These are phyloP conservation scores for Wickerhamiella occidentalis DNA, from an alignment of 805 yeast genomes.

Conservation along the genomic window DNA sequence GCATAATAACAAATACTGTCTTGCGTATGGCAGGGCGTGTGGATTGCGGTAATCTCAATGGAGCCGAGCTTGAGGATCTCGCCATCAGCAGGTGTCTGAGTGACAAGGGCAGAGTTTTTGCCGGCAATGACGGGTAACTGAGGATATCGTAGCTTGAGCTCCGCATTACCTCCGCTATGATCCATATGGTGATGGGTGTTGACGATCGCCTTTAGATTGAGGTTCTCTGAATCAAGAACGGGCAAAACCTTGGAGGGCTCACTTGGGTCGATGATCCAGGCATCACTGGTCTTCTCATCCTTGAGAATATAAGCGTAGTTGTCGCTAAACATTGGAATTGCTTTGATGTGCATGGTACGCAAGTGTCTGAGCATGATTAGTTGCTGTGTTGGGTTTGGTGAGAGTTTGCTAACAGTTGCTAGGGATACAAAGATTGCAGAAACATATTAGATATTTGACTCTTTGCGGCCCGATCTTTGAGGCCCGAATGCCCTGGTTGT, in stretches of 20 bases:
- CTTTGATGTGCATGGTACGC: conserved; percentile 60
- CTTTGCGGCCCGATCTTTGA: too few relatives aligned
- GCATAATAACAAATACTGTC: conserved; percentile 86
- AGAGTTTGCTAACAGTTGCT: too few relatives aligned
- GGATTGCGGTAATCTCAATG: conserved; percentile 62
- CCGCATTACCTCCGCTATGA: conserved; percentile 77
- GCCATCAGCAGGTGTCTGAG: conserved; percentile 54
- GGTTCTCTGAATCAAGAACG: conserved; percentile 29
- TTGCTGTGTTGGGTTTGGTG: not conserved
- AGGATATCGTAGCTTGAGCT: conserved; percentile 29
- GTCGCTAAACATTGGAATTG: conserved; percentile 89
- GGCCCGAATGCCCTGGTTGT: too few relatives aligned
- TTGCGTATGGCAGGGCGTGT: conserved; percentile 97
- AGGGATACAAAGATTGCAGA: too few relatives aligned
- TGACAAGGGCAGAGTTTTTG: conserved; percentile 60
- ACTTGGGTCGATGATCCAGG: conserved; percentile 91
- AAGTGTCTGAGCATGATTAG: conserved; percentile 10
- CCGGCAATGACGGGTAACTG: conserved; percentile 71
- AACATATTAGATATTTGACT: too few relatives aligned
- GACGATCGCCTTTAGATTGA: conserved; percentile 60
- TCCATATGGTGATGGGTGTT: conserved; percentile 96
- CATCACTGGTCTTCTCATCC: conserved; percentile 50
- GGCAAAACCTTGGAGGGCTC: conserved; percentile 60
- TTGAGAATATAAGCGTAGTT: conserved; percentile 74
- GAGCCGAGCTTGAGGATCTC: conserved; percentile 54